A percentile compares a stretch with the other conserved stretches of the same genome.
Evolutionary conservation across 257 asterid genomes (phyloP).

Genomic region (Fraxinus quadrangulata): DNA sequence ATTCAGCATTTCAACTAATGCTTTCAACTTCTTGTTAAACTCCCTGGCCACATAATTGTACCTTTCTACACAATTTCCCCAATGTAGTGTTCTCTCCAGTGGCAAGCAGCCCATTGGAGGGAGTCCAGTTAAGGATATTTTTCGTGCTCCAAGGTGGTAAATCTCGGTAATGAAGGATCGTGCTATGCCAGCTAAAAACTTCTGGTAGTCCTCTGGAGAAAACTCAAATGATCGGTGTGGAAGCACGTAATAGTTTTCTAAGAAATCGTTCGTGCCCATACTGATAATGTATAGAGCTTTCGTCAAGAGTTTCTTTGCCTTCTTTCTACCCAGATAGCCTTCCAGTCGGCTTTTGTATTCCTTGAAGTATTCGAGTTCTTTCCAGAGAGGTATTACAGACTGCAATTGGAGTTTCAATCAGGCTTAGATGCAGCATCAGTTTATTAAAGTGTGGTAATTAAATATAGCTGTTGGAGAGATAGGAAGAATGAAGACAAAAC

Average conservation of each 20-base stretch:
- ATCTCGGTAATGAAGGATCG: conserved; percentile 30
- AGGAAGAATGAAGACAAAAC: no score
- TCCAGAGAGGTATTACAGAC: conserved; percentile 51
- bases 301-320: conserved; percentile 18
- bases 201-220: conserved; percentile 33
- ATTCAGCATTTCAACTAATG: conserved; percentile 30
- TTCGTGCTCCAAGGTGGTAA: conserved; percentile 37
- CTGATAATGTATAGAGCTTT: conserved; percentile 40
- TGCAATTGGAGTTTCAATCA: conserved; percentile 12
- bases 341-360: conserved; percentile 34
- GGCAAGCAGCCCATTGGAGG: conserved; percentile 56
- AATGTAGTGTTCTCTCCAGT: conserved; percentile 38
- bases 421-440: not conserved
- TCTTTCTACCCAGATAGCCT: conserved; percentile 24
- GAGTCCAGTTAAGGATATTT: conserved; percentile 38
- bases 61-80: conserved; percentile 24
- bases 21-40: conserved; percentile 27
- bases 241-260: conserved; percentile 41
- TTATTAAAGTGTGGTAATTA: not conserved
- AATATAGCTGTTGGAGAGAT: no score
- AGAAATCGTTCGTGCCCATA: conserved; percentile 47
- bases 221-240: conserved; percentile 25
- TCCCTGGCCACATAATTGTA: conserved; percentile 37
- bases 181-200: conserved; percentile 22
- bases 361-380: conserved; percentile 45